Conservation (phyloP, 2,329 filamentous ascomycete genomes). For the Fusarium pilosicola region DNA sequence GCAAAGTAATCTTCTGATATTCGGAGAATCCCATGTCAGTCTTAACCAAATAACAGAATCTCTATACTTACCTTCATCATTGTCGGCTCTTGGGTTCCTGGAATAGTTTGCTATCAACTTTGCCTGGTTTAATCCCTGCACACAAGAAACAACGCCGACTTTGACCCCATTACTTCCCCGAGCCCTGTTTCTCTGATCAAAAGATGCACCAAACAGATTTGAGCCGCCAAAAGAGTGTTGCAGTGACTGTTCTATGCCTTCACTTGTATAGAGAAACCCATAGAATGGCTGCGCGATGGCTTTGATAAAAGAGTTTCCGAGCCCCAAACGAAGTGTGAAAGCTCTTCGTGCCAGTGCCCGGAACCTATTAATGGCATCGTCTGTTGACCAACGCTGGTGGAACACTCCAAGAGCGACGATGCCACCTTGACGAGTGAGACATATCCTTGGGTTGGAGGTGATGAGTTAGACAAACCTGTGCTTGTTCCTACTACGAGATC, state of each 20-base stretch:
- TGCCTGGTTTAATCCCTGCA: not conserved
- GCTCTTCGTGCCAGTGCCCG: not conserved
- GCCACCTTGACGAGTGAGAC: not conserved
- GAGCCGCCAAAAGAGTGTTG: not conserved
- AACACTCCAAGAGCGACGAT: conserved; percentile 20
- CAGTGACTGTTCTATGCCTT: not conserved
- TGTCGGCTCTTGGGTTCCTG: not conserved
- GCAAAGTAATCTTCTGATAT: conserved; percentile 4
- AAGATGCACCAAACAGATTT: not conserved
- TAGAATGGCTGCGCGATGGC: conserved; percentile 13
- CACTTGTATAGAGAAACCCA: conserved; percentile 4
- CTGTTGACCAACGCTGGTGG: not conserved
- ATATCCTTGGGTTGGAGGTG: accelerated
- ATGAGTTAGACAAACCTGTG: not conserved
- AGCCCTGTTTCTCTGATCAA: not conserved
- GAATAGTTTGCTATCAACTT: conserved; percentile 22
- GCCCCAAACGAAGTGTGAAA: not conserved
- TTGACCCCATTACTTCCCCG: conserved; percentile 3
- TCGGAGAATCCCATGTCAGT: not conserved
- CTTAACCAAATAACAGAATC: accelerated
- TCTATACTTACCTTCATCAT: not conserved
- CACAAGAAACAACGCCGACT: conserved; percentile 17
- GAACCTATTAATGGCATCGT: not conserved
- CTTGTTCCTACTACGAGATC: conserved; percentile 27
- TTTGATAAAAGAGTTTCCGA: not conserved